Conservation (phyloP, 2,329 filamentous ascomycete species). For the Alternaria novae-zelandiae region DNA sequence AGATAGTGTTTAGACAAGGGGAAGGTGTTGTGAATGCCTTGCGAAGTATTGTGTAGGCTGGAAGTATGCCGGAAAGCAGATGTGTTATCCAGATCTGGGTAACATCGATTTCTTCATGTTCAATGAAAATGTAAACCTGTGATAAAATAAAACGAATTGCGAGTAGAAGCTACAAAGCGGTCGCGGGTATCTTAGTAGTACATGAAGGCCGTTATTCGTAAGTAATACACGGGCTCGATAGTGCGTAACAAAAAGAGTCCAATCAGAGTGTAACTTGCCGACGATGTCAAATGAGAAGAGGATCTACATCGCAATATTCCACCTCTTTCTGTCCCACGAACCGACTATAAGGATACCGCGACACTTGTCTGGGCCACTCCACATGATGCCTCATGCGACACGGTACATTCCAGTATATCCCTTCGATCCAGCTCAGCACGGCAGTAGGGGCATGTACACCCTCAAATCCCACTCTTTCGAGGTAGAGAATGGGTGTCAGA, state of each 20-base stretch:
- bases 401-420: slow-evolving; percentile 39
- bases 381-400: slow-evolving; percentile 29
- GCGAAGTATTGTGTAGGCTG: not conserved
- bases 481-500: slow-evolving; percentile 50
- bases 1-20: not conserved
- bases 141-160: not conserved
- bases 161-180: not conserved
- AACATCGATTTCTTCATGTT: not conserved
- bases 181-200: slow-evolving; percentile 4
- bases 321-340: slow-evolving; percentile 35
- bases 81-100: not conserved
- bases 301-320: slow-evolving; percentile 11
- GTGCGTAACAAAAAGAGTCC: not conserved
- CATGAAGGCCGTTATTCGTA: not conserved
- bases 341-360: slow-evolving; percentile 35
- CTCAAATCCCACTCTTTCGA: slow-evolving; percentile 43
- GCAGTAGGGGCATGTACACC: slow-evolving; percentile 43
- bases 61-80: not conserved
- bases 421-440: slow-evolving; percentile 42
- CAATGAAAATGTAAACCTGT: not conserved
- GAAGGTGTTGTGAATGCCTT: too few relatives aligned
- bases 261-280: not conserved
- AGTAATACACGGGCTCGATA: not conserved
- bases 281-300: not conserved
- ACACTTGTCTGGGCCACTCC: slow-evolving; percentile 41